These are phyloP conservation scores for Euphrasia arctica DNA, from an alignment of 305 asterid species.

Conservation along the genomic window DNA sequence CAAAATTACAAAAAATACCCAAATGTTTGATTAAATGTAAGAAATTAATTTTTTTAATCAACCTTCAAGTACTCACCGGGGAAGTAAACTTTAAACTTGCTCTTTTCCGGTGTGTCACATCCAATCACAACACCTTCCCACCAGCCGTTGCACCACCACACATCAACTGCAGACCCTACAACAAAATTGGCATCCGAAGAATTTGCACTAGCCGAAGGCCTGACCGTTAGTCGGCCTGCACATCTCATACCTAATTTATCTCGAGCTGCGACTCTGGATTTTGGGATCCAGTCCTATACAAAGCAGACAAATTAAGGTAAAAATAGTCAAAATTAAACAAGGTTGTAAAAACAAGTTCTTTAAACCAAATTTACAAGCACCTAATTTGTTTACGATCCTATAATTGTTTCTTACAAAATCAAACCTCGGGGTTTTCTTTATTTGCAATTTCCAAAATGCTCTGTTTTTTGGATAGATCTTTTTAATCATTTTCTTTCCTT, in stretches of 20 bases:
- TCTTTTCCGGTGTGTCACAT: slow-evolving; percentile 23
- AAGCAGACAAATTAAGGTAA: background rate
- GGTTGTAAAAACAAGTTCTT: background rate
- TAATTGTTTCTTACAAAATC: too few species aligned
- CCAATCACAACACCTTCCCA: slow-evolving; percentile 67
- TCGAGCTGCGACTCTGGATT: slow-evolving; percentile 36
- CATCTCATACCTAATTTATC: slow-evolving; percentile 54
- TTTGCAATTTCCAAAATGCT: too few species aligned
- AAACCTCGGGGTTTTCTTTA: too few species aligned
- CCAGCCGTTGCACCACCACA: slow-evolving; percentile 66
- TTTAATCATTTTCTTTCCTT: too few species aligned
- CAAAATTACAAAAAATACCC: too few species aligned
- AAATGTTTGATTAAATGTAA: too few species aligned
- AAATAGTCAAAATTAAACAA: background rate
- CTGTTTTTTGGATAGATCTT: too few species aligned
- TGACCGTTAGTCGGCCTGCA: slow-evolving; percentile 44
- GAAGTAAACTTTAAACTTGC: slow-evolving; percentile 41
- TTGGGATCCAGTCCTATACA: slow-evolving; percentile 44
- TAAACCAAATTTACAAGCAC: too few species aligned
- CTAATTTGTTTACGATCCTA: too few species aligned
- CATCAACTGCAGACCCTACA: slow-evolving; percentile 62
- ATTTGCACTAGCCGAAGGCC: slow-evolving; percentile 46
- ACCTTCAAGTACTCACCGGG: slow-evolving; percentile 48
- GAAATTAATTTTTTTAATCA: too few species aligned
- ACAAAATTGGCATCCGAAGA: slow-evolving; percentile 27